Conservation (phyloP, 352 stramenopile genomes). For the Pythium phragmiticola region DNA sequence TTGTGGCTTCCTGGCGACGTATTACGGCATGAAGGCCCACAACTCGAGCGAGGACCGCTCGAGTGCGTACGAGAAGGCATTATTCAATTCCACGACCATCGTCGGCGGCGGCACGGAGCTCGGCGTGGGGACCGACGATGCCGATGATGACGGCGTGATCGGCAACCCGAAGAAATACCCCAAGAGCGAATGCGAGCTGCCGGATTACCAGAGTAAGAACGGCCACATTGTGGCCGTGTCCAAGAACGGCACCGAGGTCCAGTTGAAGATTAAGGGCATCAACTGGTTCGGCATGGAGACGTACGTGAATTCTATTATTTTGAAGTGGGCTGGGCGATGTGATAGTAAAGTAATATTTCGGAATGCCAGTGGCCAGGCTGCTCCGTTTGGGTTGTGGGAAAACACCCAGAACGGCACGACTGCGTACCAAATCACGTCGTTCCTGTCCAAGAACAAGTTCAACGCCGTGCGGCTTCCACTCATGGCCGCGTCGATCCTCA, state of each 20-base stretch:
- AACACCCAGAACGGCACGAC: slow-evolving; percentile 59
- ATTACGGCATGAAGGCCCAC: slow-evolving; percentile 4
- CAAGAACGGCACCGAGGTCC: slow-evolving; percentile 46
- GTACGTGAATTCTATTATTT: slow-evolving; percentile 26
- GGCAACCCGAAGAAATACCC: slow-evolving; percentile 77
- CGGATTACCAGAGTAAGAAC: slow-evolving; percentile 79
- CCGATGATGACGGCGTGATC: slow-evolving; percentile 46
- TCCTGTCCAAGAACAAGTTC: slow-evolving; percentile 75
- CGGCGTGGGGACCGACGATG: slow-evolving; percentile 26
- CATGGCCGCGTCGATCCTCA: slow-evolving; percentile 58
- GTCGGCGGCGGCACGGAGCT: slow-evolving; percentile 27
- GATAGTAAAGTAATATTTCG: too few relatives aligned
- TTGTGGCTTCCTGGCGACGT: background rate
- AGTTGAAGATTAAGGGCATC: slow-evolving; percentile 79
- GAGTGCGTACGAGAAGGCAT: background rate
- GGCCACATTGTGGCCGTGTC: slow-evolving; percentile 62
- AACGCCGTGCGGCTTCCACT: slow-evolving; percentile 71
- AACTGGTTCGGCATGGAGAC: slow-evolving; percentile 85
- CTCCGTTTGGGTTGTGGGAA: slow-evolving; percentile 61
- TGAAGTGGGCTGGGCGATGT: too few relatives aligned
- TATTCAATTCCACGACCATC: slow-evolving; percentile 2
- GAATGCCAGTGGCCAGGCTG: slow-evolving; percentile 30
- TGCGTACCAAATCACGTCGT: slow-evolving; percentile 63
- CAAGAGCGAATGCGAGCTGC: slow-evolving; percentile 51
- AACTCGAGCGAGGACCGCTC: background rate